phyloP scores from a whole-genome alignment of 2,329 filamentous ascomycete genomes.

The Alternaria panax region DNA sequence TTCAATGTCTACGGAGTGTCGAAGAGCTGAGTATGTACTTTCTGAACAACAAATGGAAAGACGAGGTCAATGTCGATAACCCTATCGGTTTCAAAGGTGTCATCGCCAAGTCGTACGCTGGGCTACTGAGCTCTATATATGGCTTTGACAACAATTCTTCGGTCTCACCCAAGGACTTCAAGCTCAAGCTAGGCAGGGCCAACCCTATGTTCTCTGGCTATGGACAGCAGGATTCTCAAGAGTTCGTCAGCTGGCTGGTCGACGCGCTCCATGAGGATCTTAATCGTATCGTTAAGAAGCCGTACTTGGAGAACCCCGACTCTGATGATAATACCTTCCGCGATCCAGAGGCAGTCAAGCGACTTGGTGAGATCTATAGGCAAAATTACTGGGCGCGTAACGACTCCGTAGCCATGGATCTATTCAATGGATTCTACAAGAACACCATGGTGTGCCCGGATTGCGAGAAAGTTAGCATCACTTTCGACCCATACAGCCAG shows the following conservation, averaged over 20 bases:
- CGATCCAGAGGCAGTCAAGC: slow-evolving; percentile 78
- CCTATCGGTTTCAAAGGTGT: slow-evolving; percentile 84
- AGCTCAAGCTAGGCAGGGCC: slow-evolving; percentile 79
- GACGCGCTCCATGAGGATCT: slow-evolving; percentile 95
- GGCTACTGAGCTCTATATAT: slow-evolving; percentile 80
- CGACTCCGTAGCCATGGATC: slow-evolving; percentile 91
- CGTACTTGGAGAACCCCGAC: slow-evolving; percentile 96
- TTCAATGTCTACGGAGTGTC: slow-evolving; percentile 92
- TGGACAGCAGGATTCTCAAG: slow-evolving; percentile 95
- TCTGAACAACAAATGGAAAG: slow-evolving; percentile 69
- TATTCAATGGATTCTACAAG: slow-evolving; percentile 97
- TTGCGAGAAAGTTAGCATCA: slow-evolving; percentile 96
- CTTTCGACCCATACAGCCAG: slow-evolving; percentile 97
- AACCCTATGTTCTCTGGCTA: slow-evolving; percentile 90
- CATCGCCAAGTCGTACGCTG: slow-evolving; percentile 84
- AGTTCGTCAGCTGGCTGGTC: slow-evolving; percentile 92
- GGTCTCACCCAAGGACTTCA: slow-evolving; percentile 82
- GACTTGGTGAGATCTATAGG: slow-evolving; percentile 88
- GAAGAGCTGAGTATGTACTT: slow-evolving; percentile 96
- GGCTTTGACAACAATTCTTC: slow-evolving; percentile 70
- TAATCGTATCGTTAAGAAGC: slow-evolving; percentile 92
- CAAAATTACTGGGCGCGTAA: slow-evolving; percentile 91
- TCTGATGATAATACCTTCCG: slow-evolving; percentile 96
- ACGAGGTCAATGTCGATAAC: slow-evolving; percentile 85
- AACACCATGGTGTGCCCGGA: slow-evolving; percentile 91